Evolutionary conservation across 108 stramenopile species (phyloP).

Genomic region (Chaetoceros tenuissimus): DNA sequence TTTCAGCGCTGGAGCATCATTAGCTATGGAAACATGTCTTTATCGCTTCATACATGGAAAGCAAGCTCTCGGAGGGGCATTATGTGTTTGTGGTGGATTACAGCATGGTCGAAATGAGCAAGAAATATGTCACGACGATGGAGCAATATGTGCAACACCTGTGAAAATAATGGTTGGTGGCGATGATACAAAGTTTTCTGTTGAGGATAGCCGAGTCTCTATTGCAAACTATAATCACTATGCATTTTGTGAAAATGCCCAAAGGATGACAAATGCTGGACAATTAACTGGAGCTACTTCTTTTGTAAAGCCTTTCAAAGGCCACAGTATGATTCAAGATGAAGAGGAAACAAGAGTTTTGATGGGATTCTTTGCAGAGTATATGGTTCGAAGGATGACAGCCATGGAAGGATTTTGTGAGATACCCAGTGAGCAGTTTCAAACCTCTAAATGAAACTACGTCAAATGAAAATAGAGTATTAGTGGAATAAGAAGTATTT

Average conservation of each 20-base stretch:
- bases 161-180: slow-evolving; percentile 24
- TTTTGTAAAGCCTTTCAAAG: slow-evolving; percentile 20
- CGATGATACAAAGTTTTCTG: slow-evolving; percentile 12
- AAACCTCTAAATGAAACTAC: too few species aligned
- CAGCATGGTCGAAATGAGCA: neutral
- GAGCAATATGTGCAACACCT: slow-evolving; percentile 14
- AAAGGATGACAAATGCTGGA: slow-evolving; percentile 2
- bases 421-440: too few species aligned
- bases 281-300: neutral
- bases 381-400: slow-evolving; percentile 12
- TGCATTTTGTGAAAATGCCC: slow-evolving; percentile 14
- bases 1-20: slow-evolving; percentile 32
- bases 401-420: too few species aligned
- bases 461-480: too few species aligned
- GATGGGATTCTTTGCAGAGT: slow-evolving; percentile 22
- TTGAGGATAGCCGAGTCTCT: slow-evolving; percentile 7
- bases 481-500: too few species aligned
- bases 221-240: slow-evolving; percentile 10
- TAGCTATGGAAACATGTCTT: slow-evolving; percentile 31
- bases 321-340: slow-evolving; percentile 30
- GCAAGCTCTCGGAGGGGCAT: slow-evolving; percentile 27
- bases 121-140: neutral
- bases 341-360: slow-evolving; percentile 21
- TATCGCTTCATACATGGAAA: slow-evolving; percentile 4
- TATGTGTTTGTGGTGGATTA: slow-evolving; percentile 33